Evolutionary conservation across 257 asterid species (phyloP), one percentile per base, ranked within the genome.

Genomic region (Solanum chiquidenum): DNA sequence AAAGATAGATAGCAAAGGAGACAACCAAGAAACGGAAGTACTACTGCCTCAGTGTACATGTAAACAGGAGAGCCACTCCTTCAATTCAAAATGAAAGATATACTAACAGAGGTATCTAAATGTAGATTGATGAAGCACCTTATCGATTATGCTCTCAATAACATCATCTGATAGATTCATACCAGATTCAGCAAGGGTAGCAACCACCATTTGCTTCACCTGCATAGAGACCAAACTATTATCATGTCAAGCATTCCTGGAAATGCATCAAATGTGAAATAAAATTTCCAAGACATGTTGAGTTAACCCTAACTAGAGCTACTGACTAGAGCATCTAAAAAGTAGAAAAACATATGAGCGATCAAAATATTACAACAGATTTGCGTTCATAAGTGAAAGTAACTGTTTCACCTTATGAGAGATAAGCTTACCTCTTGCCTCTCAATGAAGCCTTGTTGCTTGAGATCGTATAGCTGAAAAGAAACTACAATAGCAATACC

Each of bases 201-300:
- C 99, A 82, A 95, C 99, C 74, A 95, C 98, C 99, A 96, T 96
- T 93, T 96, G 98, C 92, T 96, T 96, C 86, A 96, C 97, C 99
- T 96, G 84, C 87, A 79, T 18, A 79, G 40, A 13, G 20, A 44
- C 25, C 85, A 79, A 40, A 79, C 40, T 44, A 25, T 79, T 42
- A 20, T 79, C 31, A 9, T 79, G 66, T 44, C 66, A 27, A 29
- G 66, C 16, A 44, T 46, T 79, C 23, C 25, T 25, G 34, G 9
- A 46, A 72, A 34, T 69, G 79, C 42, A 84, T 86, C 27, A 40
- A 55, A 89, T 31, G 84, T 64, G 37, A 79, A 35, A 84, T 44
- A 44, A 27, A 7, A 58, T 80, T 34, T 79, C 29, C 34, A 83
- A 52, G 62, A 44, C 49, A 60, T 25, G 44, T 40, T 29, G 60